These are phyloP conservation scores for Penicillium turbatum DNA, from an alignment of 495 filamentous ascomycete genomes.

Conservation along the genomic window DNA sequence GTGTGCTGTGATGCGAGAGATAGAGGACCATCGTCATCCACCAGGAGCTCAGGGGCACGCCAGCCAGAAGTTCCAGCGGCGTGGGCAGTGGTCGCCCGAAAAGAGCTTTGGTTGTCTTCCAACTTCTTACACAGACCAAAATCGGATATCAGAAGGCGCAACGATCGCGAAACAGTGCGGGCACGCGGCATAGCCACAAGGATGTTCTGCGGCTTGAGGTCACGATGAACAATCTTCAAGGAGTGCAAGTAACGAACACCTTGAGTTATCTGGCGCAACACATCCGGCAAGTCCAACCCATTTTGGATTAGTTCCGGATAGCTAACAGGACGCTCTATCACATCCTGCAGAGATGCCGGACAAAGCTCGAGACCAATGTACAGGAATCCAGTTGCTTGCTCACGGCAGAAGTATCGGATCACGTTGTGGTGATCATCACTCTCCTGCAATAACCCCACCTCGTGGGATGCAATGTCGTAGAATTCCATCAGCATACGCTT, in stretches of 20 bases:
- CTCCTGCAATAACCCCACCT: slow-evolving; percentile 82
- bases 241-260: slow-evolving; percentile 86
- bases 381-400: slow-evolving; percentile 81
- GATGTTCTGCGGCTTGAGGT: slow-evolving; percentile 97
- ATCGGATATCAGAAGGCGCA: slow-evolving; percentile 89
- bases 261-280: slow-evolving; percentile 79
- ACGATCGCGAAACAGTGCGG: slow-evolving; percentile 27
- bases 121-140: slow-evolving; percentile 98
- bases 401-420: slow-evolving; percentile 91
- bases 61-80: slow-evolving; percentile 92
- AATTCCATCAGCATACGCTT: slow-evolving; percentile 95
- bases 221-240: slow-evolving; percentile 91
- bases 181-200: slow-evolving; percentile 60
- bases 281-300: slow-evolving; percentile 53
- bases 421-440: slow-evolving; percentile 96
- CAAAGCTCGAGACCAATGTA: slow-evolving; percentile 98
- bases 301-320: slow-evolving; percentile 53
- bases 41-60: slow-evolving; percentile 89
- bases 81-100: slow-evolving; percentile 89
- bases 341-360: slow-evolving; percentile 84
- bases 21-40: slow-evolving; percentile 58
- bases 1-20: slow-evolving; percentile 43
- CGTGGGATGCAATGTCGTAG: slow-evolving; percentile 91
- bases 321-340: slow-evolving; percentile 66
- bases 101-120: slow-evolving; percentile 92